Percentiles rank a stretch among this genome's conserved stretches.
Conservation (phyloP, 208 protist species). For the Willaertia magna region DNA sequence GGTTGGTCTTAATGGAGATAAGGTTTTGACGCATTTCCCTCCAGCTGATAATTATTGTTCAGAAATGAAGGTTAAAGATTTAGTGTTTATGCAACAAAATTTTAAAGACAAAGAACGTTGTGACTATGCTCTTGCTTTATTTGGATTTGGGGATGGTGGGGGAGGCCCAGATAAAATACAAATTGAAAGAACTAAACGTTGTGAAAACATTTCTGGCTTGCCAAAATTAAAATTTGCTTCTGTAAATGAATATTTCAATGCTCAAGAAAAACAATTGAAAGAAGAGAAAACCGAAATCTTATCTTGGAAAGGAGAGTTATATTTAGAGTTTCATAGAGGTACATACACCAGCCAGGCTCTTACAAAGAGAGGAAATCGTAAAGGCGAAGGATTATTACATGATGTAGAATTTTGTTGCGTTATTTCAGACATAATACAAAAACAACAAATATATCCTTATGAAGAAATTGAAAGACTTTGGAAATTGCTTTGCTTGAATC, state of each 20-base stretch:
- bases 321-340: conserved; percentile 44
- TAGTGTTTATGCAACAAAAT: conserved; percentile 18
- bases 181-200: conserved; percentile 22
- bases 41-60: conserved; percentile 42
- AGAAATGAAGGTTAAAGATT: conserved; percentile 29
- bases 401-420: neutral
- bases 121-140: conserved; percentile 19
- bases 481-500: conserved; percentile 40
- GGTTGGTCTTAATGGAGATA: conserved; percentile 25
- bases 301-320: conserved; percentile 36
- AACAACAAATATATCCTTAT: neutral
- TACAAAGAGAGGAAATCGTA: conserved; percentile 35
- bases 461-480: conserved; percentile 26
- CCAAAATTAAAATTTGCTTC: conserved; percentile 21
- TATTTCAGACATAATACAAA: neutral
- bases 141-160: conserved; percentile 44
- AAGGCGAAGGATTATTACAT: conserved; percentile 30
- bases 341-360: conserved; percentile 15
- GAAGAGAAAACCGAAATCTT: conserved; percentile 19
- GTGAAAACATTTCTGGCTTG: conserved; percentile 22
- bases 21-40: conserved; percentile 44
- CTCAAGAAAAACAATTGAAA: neutral
- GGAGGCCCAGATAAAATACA: no score
- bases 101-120: conserved; percentile 27
- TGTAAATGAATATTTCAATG: conserved; percentile 29